Evolutionary conservation across 257 asterid genomes (phyloP), one percentile per base, ranked within the genome.

Genomic region (Henckelia pumila): DNA sequence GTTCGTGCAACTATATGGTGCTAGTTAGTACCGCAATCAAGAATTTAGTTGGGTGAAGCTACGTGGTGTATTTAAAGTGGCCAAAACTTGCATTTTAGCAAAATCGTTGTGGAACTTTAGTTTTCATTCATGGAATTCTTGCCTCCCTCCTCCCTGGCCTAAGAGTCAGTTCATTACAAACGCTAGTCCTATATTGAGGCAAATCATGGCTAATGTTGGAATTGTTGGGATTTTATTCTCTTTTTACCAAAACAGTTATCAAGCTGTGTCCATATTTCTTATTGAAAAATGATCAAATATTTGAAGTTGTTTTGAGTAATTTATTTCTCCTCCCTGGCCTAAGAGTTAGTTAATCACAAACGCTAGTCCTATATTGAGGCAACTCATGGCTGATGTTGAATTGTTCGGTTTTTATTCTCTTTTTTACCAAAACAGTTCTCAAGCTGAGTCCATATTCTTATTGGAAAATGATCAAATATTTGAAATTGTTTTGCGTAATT

Each of bases 161-260:
- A 13, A 40, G 50, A 40, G n/a, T 40, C 13, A 40, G n/a, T 40
- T 40, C 50, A 11, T 13, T 6, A 13, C n/a, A 40, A 40, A 40
- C n/a, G 5, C n/a, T 40, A 40, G 17, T 40, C n/a, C 52, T 33
- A 53, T 13, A 22, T 59, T 32, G 69, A 44, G 60, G 29, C 32
- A n/a, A 28, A 23, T 66, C 44, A 8, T 19, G 62, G 61, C 40
- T 56, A 67, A 49, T 10, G 47, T 25, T 64, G 50, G 56, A 24
- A 52, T 9, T 7, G 17, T 7, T 40, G 44, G 50, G 21, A 21
- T 52, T 55, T 10, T 7, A 32, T 14, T 69, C 24, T 6, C 16
- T n/a, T n/a, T n/a, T 66, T 33, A 26, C 28, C 16, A 14, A 1
- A 21, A 30, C 28, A 37, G n/a, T 33, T 40, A 40, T 40, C n/a